phyloP scores from a whole-genome alignment of 1,284 basidiomycete genomes.

The Sporisorium sorghi region DNA sequence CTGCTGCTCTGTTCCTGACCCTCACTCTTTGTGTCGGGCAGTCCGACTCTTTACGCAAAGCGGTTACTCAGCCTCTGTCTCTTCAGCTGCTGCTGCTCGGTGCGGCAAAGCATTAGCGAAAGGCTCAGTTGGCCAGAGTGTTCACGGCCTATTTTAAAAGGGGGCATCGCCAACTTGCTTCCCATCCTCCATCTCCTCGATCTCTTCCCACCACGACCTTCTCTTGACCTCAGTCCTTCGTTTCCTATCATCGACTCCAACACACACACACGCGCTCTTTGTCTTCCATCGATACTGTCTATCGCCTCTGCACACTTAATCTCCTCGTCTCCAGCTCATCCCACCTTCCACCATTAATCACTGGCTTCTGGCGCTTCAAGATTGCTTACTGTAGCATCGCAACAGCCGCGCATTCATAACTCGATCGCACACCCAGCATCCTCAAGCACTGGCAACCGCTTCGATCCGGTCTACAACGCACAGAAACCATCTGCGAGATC shows the following conservation, averaged over 20 bases:
- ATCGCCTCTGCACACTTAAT: neutral
- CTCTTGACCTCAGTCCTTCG: neutral
- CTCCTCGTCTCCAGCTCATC: neutral
- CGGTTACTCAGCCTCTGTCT: too few species aligned
- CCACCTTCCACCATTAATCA: neutral
- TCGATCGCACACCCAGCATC: neutral
- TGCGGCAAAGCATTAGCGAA: too few species aligned
- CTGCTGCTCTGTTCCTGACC: neutral
- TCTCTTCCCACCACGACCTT: neutral
- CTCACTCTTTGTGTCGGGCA: neutral
- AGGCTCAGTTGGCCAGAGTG: too few species aligned
- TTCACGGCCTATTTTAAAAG: too few species aligned
- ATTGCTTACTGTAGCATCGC: neutral
- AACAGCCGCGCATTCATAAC: neutral
- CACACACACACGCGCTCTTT: conserved; percentile 4
- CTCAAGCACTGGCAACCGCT: neutral
- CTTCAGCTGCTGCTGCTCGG: too few species aligned
- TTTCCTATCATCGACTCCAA: neutral
- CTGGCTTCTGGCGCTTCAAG: neutral
- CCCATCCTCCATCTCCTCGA: neutral
- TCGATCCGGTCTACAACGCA: neutral
- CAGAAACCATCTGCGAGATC: neutral
- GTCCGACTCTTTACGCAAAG: neutral
- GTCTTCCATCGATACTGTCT: neutral
- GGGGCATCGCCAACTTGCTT: neutral